Evolutionary conservation across 2,329 filamentous ascomycete genomes (phyloP).

Genomic region (Tolypocladium ophioglossoides): DNA sequence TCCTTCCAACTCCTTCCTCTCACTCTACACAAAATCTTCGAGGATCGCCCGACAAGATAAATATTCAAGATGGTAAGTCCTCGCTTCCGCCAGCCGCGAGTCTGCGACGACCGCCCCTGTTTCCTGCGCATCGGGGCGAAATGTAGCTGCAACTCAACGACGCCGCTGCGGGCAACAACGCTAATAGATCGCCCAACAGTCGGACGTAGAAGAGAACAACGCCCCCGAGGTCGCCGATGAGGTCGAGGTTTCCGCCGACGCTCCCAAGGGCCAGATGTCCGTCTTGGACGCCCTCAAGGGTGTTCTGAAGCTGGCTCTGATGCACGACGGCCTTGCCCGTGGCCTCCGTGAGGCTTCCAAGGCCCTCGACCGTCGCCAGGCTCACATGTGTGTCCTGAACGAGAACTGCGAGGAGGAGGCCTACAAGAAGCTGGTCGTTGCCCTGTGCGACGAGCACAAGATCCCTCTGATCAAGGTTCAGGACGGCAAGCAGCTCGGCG

Average conservation of each 20-base stretch:
- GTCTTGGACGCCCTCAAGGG: conserved; percentile 98
- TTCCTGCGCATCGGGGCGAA: neutral
- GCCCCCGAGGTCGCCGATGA: conserved; percentile 75
- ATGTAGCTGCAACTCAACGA: neutral
- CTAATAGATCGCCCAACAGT: conserved; percentile 41
- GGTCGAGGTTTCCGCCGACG: conserved; percentile 93
- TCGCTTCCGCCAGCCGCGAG: neutral
- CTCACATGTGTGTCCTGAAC: conserved; percentile 99
- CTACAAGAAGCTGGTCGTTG: conserved; percentile 99
- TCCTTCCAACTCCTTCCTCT: conserved; percentile 12
- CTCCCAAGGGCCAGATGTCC: conserved; percentile 89
- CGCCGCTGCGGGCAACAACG: neutral
- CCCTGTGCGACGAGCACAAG: conserved; percentile 98
- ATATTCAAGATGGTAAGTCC: conserved; percentile 50
- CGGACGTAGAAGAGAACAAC: conserved; percentile 99
- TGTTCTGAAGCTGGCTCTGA: conserved; percentile 94
- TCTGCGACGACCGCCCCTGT: neutral
- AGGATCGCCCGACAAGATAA: conserved; percentile 55
- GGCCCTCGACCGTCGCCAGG: conserved; percentile 95
- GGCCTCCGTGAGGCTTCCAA: conserved; percentile 98
- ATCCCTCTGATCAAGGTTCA: conserved; percentile 99
- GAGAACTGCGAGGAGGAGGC: conserved; percentile 99
- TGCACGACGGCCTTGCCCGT: conserved; percentile 98
- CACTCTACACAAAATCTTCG: conserved; percentile 43
- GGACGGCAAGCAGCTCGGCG: conserved; percentile 98